Conservation (phyloP, 2,329 filamentous ascomycete species). For the Aspergillus japonicus region DNA sequence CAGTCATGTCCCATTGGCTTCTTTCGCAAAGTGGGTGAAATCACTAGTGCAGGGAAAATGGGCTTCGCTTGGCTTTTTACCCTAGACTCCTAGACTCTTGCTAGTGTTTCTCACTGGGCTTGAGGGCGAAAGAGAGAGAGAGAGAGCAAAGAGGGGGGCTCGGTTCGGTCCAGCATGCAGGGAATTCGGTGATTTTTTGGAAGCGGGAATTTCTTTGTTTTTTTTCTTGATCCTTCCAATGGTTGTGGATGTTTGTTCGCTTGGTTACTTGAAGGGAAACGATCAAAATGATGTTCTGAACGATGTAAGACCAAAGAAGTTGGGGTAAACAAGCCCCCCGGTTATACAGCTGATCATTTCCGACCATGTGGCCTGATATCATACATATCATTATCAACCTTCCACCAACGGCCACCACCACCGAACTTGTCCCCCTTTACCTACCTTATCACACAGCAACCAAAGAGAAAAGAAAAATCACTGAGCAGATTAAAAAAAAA, state of each 20-base stretch:
- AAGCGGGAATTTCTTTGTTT: too few relatives aligned
- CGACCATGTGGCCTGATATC: neutral
- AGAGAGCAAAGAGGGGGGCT: too few relatives aligned
- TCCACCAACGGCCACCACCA: neutral
- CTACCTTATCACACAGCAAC: neutral
- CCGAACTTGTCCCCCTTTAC: neutral
- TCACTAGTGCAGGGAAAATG: neutral
- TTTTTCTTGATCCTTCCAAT: too few relatives aligned
- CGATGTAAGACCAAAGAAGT: too few relatives aligned
- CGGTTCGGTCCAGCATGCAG: too few relatives aligned
- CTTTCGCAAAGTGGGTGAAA: neutral
- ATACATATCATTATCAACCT: neutral
- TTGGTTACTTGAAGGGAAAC: too few relatives aligned
- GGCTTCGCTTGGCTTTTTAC: neutral
- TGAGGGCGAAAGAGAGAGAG: too few relatives aligned
- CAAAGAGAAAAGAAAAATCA: neutral
- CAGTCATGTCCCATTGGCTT: neutral
- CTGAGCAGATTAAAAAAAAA: neutral
- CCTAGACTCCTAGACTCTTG: neutral
- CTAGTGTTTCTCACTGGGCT: neutral
- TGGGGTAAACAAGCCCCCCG: too few relatives aligned
- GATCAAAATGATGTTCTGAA: too few relatives aligned
- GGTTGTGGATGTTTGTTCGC: too few relatives aligned
- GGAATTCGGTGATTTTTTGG: too few relatives aligned
- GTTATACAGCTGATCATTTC: neutral